Evolutionary conservation across 495 filamentous ascomycete species (phyloP), one percentile per base, ranked within the genome.

Genomic region (Aspergillus hancockii): DNA sequence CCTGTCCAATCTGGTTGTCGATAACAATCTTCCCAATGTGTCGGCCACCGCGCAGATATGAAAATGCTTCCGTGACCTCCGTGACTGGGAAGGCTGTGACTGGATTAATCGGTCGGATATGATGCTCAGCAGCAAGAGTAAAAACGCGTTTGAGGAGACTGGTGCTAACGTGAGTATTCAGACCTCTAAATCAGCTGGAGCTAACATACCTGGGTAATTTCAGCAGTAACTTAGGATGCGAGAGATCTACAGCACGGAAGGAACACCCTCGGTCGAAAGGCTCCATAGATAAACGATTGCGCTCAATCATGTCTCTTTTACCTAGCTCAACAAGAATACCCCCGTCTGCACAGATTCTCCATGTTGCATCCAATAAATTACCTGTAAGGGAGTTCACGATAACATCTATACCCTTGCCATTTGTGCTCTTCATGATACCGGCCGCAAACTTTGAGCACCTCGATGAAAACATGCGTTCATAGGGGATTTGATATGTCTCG

Each of bases 21-120:
- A 82, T 68, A 18, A 82, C 71, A 0, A 82, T 66, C 54, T 83
- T 84, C 5, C 80, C 80, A 6, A 78, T 71, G 49, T 79, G 78
- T 0, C 62, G 52, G 9, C 74, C 78, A 14, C 53, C 31, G 4
- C 72, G 73, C 54, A 84, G 72, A 46, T 63, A 68, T 0, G 55
- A 28, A 25, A 79, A 67, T 0, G 75, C 74, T 6, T 59, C 53
- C 3, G 49, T 30, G 0, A 68, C 57, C 0, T 67, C 32, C 9
- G 55, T 52, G 49, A 68, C 63, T 0, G 21, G 28, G 52, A 69
- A 76, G 4, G 56, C 59, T 5, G 55, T 69, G 22, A 68, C 60
- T 0, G 68, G 67, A 5, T 49, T 16, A 50, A 82, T 76, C 0
- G 77, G 72, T 30, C 63, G 63, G 18, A 81, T 62, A 8, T 77